Evolutionary conservation across 202 grass and related monocot genomes (phyloP).

Genomic region (Elaeis oleifera): DNA sequence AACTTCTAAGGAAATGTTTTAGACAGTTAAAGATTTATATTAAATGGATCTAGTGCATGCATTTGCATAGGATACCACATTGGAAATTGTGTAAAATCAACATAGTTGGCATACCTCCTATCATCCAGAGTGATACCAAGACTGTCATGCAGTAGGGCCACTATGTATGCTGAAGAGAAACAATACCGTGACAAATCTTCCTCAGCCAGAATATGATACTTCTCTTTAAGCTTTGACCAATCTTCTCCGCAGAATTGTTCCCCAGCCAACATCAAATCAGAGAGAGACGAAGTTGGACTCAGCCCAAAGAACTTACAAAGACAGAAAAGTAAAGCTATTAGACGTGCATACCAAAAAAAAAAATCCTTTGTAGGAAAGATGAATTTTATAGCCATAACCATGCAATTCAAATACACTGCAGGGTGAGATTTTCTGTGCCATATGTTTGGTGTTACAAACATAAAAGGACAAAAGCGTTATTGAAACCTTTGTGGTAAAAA

Average conservation of each 20-base stretch:
- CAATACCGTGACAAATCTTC: conserved; percentile 78
- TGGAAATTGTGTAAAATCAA: neutral
- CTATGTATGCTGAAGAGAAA: conserved; percentile 89
- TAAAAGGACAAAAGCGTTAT: conserved; percentile 1
- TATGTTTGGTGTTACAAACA: no score
- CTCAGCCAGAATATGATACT: conserved; percentile 42
- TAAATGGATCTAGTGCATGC: no score
- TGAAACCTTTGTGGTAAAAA: conserved; percentile 80
- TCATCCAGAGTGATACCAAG: conserved; percentile 62
- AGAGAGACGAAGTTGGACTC: conserved; percentile 44
- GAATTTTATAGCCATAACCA: no score
- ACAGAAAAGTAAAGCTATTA: neutral
- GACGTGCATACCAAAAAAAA: neutral
- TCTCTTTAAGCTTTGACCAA: conserved; percentile 45
- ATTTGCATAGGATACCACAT: no score
- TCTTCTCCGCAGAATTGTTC: conserved; percentile 72
- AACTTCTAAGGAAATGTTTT: no score
- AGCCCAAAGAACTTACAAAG: conserved; percentile 69
- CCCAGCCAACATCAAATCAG: conserved; percentile 57
- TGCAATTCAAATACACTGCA: no score
- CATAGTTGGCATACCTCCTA: conserved; percentile 48
- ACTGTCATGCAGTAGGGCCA: conserved; percentile 73
- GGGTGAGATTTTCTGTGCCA: no score
- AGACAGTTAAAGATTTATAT: no score
- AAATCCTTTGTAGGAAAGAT: no score